Conservation (phyloP, 2,329 filamentous ascomycete species). For the Sclerotinia spermophila region DNA sequence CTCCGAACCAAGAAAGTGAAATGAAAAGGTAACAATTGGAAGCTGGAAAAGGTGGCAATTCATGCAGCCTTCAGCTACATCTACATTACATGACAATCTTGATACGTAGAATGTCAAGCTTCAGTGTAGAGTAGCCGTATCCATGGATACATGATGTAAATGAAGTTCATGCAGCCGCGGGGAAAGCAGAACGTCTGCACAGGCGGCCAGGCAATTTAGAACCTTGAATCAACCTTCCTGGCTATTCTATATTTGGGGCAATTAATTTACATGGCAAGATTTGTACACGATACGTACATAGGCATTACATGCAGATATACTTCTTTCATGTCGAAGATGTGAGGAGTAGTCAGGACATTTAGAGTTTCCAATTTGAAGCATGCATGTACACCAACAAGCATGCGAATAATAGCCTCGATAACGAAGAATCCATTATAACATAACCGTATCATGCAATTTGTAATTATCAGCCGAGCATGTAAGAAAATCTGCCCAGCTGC, state of each 20-base stretch:
- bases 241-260: not conserved
- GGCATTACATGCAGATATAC: not conserved
- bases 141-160: conserved; percentile 10
- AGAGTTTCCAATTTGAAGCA: not conserved
- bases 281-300: not conserved
- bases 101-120: conserved; percentile 5
- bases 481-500: conserved; percentile 9
- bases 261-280: not conserved
- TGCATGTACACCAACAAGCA: not conserved
- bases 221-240: not conserved
- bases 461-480: conserved; percentile 5
- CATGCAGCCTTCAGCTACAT: conserved; percentile 11
- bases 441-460: not conserved
- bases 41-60: not conserved
- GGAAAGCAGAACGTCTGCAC: conserved; percentile 13
- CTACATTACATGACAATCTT: not conserved
- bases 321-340: not conserved
- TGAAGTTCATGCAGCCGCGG: conserved; percentile 15
- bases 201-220: not conserved
- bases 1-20: not conserved
- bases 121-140: conserved; percentile 4
- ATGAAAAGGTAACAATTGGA: not conserved
- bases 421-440: not conserved
- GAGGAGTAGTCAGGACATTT: not conserved
- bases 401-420: not conserved